phyloP scores from a whole-genome alignment of 2,329 filamentous ascomycete species.

The Passalora sequoiae region DNA sequence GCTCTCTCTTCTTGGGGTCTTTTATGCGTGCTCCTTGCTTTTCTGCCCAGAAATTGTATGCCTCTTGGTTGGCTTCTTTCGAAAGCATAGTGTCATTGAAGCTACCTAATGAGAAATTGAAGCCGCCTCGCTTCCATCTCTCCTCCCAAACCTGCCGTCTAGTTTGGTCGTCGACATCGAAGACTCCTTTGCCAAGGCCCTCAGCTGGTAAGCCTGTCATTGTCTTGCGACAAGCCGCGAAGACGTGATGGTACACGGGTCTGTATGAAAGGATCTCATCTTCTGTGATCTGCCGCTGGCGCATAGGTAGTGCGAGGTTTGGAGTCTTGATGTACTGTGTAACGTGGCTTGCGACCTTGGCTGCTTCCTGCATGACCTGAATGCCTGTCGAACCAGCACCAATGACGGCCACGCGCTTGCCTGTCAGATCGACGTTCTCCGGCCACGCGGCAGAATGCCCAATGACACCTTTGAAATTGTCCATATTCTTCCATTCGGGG shows the following conservation, averaged over 20 bases:
- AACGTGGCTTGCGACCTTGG: conserved; percentile 35
- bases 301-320: conserved; percentile 60
- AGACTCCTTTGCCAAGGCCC: conserved; percentile 51
- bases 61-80: conserved; percentile 11
- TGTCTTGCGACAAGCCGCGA: conserved; percentile 13
- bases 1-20: conserved; percentile 42
- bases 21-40: conserved; percentile 41
- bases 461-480: conserved; percentile 37
- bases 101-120: conserved; percentile 27
- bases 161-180: conserved; percentile 39
- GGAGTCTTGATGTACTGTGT: conserved; percentile 62
- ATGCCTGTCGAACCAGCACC: conserved; percentile 38
- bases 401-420: conserved; percentile 31
- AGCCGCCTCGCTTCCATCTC: conserved; percentile 37
- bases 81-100: conserved; percentile 8
- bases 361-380: conserved; percentile 32
- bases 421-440: conserved; percentile 29
- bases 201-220: conserved; percentile 46
- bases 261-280: conserved; percentile 36
- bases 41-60: conserved; percentile 42
- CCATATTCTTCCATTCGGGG: conserved; percentile 34
- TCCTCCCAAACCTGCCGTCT: conserved; percentile 34
- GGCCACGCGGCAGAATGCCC: conserved; percentile 42
- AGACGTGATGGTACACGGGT: conserved; percentile 7
- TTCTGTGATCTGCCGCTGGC: conserved; percentile 43